Conservation (phyloP, 1,284 basidiomycete genomes). For the Rhodotorula sp. region DNA sequence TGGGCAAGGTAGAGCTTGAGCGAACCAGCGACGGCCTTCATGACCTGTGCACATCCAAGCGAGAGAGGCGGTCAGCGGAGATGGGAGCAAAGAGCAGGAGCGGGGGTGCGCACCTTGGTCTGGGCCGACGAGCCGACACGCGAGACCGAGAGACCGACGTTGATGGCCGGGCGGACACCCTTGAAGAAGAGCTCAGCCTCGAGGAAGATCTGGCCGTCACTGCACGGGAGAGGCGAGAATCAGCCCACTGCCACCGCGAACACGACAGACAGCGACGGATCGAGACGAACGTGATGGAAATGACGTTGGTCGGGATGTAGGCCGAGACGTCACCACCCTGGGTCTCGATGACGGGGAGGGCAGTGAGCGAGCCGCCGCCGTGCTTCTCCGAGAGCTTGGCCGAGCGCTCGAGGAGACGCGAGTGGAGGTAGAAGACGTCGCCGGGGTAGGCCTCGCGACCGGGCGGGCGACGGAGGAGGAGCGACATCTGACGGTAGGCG, state of each 20-base stretch:
- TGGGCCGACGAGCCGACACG: conserved; percentile 99
- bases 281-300: conserved; percentile 73
- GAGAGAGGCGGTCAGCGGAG: conserved; percentile 13
- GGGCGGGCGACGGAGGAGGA: conserved; percentile 97
- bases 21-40: conserved; percentile 99
- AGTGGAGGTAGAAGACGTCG: conserved; percentile 91
- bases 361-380: conserved; percentile 96
- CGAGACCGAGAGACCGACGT: conserved; percentile 99
- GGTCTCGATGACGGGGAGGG: conserved; percentile 98
- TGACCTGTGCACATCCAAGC: conserved; percentile 70
- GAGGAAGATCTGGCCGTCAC: conserved; percentile 97
- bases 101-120: conserved; percentile 65
- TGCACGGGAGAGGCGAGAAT: background rate
- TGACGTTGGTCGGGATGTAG: conserved; percentile 81
- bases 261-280: background rate
- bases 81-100: background rate
- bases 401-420: conserved; percentile 98
- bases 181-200: conserved; percentile 71
- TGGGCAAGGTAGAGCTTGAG: conserved; percentile 99
- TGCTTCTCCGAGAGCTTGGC: conserved; percentile 99
- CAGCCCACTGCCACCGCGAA: background rate
- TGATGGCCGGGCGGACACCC: conserved; percentile 68
- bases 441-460: conserved; percentile 99
- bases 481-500: conserved; percentile 99
- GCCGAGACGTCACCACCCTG: conserved; percentile 99